Evolutionary conservation across 2,329 filamentous ascomycete species (phyloP), one percentile per base, ranked within the genome.

Genomic region (Arthroderma sp.): DNA sequence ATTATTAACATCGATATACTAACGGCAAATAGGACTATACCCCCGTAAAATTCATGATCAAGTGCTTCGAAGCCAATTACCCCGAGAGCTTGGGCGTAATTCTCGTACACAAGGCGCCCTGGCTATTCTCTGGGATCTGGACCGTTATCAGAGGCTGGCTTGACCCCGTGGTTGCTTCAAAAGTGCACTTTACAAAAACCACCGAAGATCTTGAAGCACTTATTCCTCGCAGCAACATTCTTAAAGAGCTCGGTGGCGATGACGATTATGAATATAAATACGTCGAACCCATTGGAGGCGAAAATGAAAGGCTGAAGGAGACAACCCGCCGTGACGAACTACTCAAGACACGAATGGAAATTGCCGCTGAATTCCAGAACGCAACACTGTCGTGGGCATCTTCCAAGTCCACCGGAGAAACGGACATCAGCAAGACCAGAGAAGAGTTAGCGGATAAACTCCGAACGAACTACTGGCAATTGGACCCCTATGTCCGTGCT

Each of bases 31-130:
- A 86, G 83, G 93, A 98, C 71, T 97, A 97, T 70, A 82, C 87
- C 0, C 91, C 93, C 0, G 88, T 98, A 58, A 98, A 95, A 68
- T 98, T 97, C 74, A 96, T 98, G 86, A 96, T 98, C 72, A 95
- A 95, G 73, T 95, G 91, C 71, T 98, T 98, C 68, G 93, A 98
- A 75, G 93, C 93, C 60, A 97, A 98, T 70, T 98, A 97, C 66
- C 93, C 93, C 0, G 93, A 98, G 71, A 91, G 84, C 52, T 79
- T 98, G 0, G 93, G 91, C 28, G 81, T 86, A 1, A 88, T 97
- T 2, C 80, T 97, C 49, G 88, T 98, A 38, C 93, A 98, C 77
- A 95, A 95, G 71, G 85, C 93, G 0, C 93, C 93, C 2, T 98
- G 93, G 93, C 77, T 98, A 49, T 98, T 98, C 75, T 91, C 95